phyloP scores from a whole-genome alignment of 2,329 filamentous ascomycete species.

The Hypomyces rosellus region DNA sequence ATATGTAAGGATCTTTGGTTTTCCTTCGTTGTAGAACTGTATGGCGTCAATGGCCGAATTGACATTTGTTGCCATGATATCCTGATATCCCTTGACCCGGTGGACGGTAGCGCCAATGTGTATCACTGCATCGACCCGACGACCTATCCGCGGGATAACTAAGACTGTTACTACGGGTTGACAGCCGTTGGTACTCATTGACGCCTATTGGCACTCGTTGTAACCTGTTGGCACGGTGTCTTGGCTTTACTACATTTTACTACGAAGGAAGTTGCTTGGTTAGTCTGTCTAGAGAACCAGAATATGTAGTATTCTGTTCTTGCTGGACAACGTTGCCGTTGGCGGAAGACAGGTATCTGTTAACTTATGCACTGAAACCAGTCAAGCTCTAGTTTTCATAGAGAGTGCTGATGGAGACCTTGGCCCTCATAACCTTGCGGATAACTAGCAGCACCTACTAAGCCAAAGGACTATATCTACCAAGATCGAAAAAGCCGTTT shows the following conservation, averaged over 20 bases:
- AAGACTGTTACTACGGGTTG: no score
- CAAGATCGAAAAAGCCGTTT: slow-evolving; percentile 31
- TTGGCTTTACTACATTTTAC: no score
- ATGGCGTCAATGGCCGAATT: slow-evolving; percentile 72
- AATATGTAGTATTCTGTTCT: slow-evolving; percentile 45
- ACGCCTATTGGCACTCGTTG: no score
- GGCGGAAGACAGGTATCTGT: slow-evolving; percentile 7
- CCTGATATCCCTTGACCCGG: slow-evolving; percentile 74
- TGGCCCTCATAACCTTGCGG: slow-evolving; percentile 22
- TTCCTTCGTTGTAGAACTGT: slow-evolving; percentile 67
- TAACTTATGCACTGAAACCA: slow-evolving; percentile 25
- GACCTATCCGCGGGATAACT: no score
- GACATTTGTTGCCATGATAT: slow-evolving; percentile 69
- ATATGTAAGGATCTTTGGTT: slow-evolving; percentile 70
- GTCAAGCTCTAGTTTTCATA: slow-evolving; percentile 25
- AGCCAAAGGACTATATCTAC: slow-evolving; percentile 49
- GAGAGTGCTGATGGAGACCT: slow-evolving; percentile 26
- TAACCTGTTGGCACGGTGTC: no score
- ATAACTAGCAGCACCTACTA: slow-evolving; percentile 64
- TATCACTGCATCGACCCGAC: slow-evolving; percentile 65
- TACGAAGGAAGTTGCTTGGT: slow-evolving; percentile 42
- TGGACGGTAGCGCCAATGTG: slow-evolving; percentile 81
- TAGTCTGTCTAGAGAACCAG: slow-evolving; percentile 47
- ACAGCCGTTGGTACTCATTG: no score
- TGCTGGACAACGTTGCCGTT: not conserved